Evolutionary conservation across 331 rosid genomes (phyloP).

Genomic region (Cydonia oblonga): DNA sequence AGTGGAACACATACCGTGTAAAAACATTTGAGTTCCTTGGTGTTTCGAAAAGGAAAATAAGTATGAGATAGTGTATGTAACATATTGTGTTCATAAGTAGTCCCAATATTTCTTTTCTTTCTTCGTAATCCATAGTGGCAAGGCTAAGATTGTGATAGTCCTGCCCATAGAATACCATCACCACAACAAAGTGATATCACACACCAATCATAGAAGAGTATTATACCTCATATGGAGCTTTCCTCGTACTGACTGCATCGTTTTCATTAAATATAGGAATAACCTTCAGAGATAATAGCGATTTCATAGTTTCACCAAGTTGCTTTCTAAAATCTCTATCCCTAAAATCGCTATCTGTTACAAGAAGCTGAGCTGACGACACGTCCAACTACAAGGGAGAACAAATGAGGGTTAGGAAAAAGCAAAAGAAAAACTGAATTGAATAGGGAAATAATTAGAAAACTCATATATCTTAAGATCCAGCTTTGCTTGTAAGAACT

Average conservation of each 20-base stretch:
- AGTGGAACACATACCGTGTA: not conserved
- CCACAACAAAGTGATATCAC: not conserved
- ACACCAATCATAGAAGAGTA: constrained; percentile 8
- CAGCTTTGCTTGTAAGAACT: not conserved
- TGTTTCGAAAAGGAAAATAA: not conserved
- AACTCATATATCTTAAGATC: not conserved
- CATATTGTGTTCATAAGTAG: not conserved
- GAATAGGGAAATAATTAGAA: not conserved
- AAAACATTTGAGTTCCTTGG: not conserved
- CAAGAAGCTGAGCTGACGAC: constrained; percentile 94
- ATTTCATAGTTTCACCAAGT: constrained; percentile 65
- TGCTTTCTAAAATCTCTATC: constrained; percentile 80
- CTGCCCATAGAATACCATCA: not conserved
- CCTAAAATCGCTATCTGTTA: constrained; percentile 90
- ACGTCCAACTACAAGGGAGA: constrained; percentile 63
- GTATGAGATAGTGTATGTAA: not conserved
- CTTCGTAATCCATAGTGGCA: not conserved
- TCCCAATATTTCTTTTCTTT: not conserved
- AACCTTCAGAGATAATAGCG: constrained; percentile 58
- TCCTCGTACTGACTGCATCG: constrained; percentile 95
- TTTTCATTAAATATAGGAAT: constrained; percentile 90
- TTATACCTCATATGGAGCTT: constrained; percentile 91
- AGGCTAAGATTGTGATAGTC: not conserved
- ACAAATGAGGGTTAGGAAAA: constrained; percentile 5
- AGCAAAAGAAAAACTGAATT: not conserved